Evolutionary conservation across 1,284 basidiomycete genomes (phyloP).

Genomic region (Leccinum ponderosum): DNA sequence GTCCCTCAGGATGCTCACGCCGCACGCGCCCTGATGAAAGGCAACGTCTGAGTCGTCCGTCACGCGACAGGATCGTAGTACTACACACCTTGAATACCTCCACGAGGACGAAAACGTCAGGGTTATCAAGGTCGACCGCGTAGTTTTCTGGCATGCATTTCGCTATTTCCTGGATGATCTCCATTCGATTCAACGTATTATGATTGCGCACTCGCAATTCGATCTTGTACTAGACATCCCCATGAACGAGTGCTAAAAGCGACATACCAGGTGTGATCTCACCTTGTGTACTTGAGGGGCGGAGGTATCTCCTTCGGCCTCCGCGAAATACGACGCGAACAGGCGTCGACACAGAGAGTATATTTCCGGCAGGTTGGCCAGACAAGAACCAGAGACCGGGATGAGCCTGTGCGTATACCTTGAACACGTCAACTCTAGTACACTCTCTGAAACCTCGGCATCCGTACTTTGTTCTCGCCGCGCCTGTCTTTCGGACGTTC

Average conservation of each 20-base stretch:
- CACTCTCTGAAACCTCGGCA: background rate
- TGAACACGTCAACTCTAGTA: conserved; percentile 5
- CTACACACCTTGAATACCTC: conserved; percentile 75
- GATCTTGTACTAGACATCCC: conserved; percentile 65
- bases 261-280: background rate
- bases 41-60: conserved; percentile 1
- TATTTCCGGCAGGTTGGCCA: conserved; percentile 69
- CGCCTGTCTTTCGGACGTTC: conserved; percentile 60
- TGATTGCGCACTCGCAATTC: conserved; percentile 76
- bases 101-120: conserved; percentile 71
- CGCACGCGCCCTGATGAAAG: conserved; percentile 61
- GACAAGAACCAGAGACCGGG: conserved; percentile 66
- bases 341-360: conserved; percentile 55
- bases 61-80: background rate
- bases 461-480: conserved; percentile 62
- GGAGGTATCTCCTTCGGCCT: conserved; percentile 31
- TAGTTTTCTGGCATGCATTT: conserved; percentile 66
- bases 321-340: conserved; percentile 51
- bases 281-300: conserved; percentile 43
- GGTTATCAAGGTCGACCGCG: conserved; percentile 63
- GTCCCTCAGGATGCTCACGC: conserved; percentile 67
- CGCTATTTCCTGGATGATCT: conserved; percentile 65
- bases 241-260: background rate
- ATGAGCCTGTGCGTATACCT: conserved; percentile 71
- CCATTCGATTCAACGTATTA: conserved; percentile 56